These are phyloP conservation scores for Linum tenue DNA, from an alignment of 345 rosid species.

Conservation along the genomic window DNA sequence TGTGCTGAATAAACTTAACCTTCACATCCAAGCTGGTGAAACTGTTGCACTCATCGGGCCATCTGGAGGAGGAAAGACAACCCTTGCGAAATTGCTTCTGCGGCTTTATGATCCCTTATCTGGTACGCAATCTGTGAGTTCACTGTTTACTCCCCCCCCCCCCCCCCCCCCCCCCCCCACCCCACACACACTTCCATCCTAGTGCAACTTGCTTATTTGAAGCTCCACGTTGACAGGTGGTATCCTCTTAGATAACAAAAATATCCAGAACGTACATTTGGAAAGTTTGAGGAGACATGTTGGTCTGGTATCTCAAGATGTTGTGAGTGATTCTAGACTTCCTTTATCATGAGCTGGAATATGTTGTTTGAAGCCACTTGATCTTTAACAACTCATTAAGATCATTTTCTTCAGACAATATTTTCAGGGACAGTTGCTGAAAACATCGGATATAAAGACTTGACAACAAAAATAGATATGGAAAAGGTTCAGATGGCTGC, in stretches of 20 bases:
- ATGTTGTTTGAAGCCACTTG: not conserved
- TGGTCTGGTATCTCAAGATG: constrained; percentile 93
- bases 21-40: constrained; percentile 88
- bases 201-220: not conserved
- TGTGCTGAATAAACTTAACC: constrained; percentile 55
- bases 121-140: constrained; percentile 33
- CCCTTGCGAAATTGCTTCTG: constrained; percentile 88
- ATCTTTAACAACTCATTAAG: constrained; percentile 1
- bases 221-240: constrained; percentile 36
- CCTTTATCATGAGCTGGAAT: not conserved
- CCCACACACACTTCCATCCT: not conserved
- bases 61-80: constrained; percentile 98
- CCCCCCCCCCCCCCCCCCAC: too few species aligned
- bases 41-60: constrained; percentile 84
- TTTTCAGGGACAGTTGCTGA: constrained; percentile 93
- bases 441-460: constrained; percentile 85
- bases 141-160: not conserved
- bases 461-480: constrained; percentile 52
- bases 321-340: constrained; percentile 35
- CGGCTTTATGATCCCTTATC: constrained; percentile 73
- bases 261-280: constrained; percentile 48
- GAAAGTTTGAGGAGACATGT: constrained; percentile 73
- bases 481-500: constrained; percentile 71
- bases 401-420: constrained; percentile 43
- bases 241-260: constrained; percentile 52